These are phyloP conservation scores for Sungouiozyma intestinalis DNA, from an alignment of 805 yeast genomes.

Conservation along the genomic window DNA sequence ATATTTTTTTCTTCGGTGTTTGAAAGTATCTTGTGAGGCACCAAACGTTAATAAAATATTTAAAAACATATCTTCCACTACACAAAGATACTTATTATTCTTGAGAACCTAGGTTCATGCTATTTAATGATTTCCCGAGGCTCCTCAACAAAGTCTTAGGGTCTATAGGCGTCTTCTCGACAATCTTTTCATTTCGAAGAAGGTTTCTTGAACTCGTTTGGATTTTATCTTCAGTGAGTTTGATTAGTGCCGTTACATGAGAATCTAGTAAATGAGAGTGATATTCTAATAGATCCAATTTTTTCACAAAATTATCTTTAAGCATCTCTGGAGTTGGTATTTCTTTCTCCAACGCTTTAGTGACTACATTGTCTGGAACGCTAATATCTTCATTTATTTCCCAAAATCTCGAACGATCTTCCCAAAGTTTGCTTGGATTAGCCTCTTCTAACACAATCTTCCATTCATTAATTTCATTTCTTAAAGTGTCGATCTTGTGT, in stretches of 20 bases:
- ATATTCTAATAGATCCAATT: conserved; percentile 13
- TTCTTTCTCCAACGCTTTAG: neutral
- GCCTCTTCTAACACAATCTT: conserved; percentile 13
- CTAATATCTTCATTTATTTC: neutral
- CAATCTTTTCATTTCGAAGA: neutral
- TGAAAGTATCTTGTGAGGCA: too few species aligned
- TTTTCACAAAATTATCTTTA: conserved; percentile 8
- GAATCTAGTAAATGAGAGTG: conserved; percentile 21
- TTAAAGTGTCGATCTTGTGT: conserved; percentile 16
- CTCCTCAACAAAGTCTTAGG: conserved; percentile 16
- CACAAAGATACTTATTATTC: neutral
- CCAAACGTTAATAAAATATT: too few species aligned
- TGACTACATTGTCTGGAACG: neutral
- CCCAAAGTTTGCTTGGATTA: conserved; percentile 14
- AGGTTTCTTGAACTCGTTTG: conserved; percentile 9
- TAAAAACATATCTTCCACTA: neutral
- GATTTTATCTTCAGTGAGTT: conserved; percentile 11
- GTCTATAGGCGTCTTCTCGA: conserved; percentile 2
- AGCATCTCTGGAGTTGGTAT: conserved; percentile 1
- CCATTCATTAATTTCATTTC: conserved; percentile 22
- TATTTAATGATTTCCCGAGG: conserved; percentile 15
- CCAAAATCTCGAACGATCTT: neutral
- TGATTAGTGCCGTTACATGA: conserved; percentile 13
- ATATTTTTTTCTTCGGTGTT: too few species aligned
- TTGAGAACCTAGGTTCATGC: neutral